Evolutionary conservation across 2,329 filamentous ascomycete species (phyloP).

Genomic region (Monosporascus sp.): DNA sequence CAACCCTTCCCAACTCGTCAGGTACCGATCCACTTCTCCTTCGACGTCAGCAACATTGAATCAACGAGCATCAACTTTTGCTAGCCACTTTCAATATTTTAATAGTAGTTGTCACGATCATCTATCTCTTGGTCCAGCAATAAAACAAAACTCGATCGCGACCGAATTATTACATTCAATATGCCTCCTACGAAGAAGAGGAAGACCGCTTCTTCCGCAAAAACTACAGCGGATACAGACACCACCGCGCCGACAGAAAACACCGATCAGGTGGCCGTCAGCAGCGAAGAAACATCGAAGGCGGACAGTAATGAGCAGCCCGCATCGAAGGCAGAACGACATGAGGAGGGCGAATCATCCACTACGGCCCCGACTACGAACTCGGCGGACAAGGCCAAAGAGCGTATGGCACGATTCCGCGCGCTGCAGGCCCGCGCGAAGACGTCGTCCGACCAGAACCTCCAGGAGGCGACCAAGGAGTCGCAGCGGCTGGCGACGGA

Average conservation of each 20-base stretch:
- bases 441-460: constrained; percentile 65
- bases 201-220: constrained; percentile 28
- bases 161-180: constrained; percentile 1
- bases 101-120: no score
- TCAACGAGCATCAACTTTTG: no score
- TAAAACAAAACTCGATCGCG: neutral
- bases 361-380: constrained; percentile 9
- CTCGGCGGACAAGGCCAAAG: constrained; percentile 43
- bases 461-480: constrained; percentile 79
- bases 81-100: no score
- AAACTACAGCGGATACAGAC: constrained; percentile 15
- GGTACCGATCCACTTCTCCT: no score
- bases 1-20: no score
- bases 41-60: no score
- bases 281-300: neutral
- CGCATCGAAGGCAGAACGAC: constrained; percentile 12
- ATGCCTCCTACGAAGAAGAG: constrained; percentile 43
- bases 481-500: constrained; percentile 74
- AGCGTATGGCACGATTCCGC: constrained; percentile 78
- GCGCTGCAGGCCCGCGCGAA: constrained; percentile 78
- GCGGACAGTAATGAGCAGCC: constrained; percentile 14
- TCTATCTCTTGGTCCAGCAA: no score
- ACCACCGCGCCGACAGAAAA: constrained; percentile 9
- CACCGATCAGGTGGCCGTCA: neutral
- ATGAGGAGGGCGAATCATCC: constrained; percentile 9